phyloP scores from a whole-genome alignment of 192 early-diverging fungal species.

The Coemansia sp. region DNA sequence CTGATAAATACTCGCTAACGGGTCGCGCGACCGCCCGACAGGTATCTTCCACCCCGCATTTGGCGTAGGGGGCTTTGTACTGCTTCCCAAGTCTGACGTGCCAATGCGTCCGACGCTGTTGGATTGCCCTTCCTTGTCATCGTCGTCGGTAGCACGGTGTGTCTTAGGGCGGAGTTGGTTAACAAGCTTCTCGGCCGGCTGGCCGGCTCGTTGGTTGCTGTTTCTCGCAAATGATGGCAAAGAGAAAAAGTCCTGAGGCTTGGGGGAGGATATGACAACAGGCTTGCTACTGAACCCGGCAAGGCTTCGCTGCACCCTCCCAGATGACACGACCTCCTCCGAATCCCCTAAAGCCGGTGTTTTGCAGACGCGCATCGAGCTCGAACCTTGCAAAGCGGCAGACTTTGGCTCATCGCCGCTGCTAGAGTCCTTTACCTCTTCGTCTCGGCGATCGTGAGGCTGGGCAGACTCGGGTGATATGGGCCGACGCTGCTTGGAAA shows the following conservation, averaged over 20 bases:
- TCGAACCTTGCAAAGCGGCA: neutral
- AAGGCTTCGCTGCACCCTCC: conserved; percentile 2
- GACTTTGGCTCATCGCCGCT: neutral
- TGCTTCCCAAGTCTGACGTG: neutral
- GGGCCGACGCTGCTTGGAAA: neutral
- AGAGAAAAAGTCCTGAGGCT: neutral
- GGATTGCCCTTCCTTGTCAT: neutral
- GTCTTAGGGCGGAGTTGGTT: conserved; percentile 2
- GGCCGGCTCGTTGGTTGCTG: neutral
- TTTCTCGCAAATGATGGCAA: neutral
- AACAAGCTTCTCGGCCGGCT: conserved; percentile 6
- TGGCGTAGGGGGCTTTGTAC: neutral
- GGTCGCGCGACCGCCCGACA: neutral
- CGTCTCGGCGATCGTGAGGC: neutral
- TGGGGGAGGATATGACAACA: neutral
- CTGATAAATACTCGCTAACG: neutral
- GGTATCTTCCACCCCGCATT: neutral
- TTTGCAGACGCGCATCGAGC: neutral
- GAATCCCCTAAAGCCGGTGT: neutral
- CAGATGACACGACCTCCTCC: neutral
- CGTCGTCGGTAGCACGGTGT: neutral
- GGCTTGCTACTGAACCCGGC: neutral
- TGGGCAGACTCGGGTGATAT: neutral
- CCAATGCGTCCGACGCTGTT: neutral
- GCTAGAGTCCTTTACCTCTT: neutral